Base-by-base conservation (phyloP, 179 eudicot genomes). In the Silene noctiflora region DNA sequence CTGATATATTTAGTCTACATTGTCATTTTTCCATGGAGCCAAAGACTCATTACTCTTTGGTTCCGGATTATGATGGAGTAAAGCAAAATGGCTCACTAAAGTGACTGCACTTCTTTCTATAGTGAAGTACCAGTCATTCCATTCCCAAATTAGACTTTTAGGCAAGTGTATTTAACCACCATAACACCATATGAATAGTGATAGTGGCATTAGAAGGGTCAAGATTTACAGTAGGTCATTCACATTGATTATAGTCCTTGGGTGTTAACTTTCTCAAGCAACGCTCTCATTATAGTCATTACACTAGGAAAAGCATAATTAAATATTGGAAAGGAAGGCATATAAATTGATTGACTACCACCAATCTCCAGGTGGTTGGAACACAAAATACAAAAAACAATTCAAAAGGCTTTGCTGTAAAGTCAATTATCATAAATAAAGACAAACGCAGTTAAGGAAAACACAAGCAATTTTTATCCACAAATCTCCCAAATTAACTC, bases 231-330 rank as follows among this genome's bases (percentile, higher is more conserved):
- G 44, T 14, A 69, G 44, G 58, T 24, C 73, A 48, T 70, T 48
- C 73, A 24, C 35, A 48, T 51, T 42, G 8, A 19, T 39, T 19
- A 67, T 67, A 21, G 51, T 33, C 53, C 13, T 0, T n/a, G 19
- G 71, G 22, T 63, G 24, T 12, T 24, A 29, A 14, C 69, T 65
- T 64, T 64, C 68, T 64, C 68, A 25, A 64, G 68, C 68, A 16
- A 51, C 4, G 56, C 56, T 51, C 56, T 13, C 56, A 51, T 51
- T 4, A 11, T 51, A 51, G 8, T 51, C 56, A 13, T 51, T 2
- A 51, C 56, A 51, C 3, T 19, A n/a, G 20, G 22, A 59, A 59
- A 21, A 21, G 53, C 25, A 6, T 67, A 19, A 65, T 14, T 29
- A 27, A 67, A 24, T 53, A 39, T 20, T n/a, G 72, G 55, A 20